Base-by-base conservation (phyloP, 192 early-diverging fungal species). In the Gaertneriomyces semiglobifer region DNA sequence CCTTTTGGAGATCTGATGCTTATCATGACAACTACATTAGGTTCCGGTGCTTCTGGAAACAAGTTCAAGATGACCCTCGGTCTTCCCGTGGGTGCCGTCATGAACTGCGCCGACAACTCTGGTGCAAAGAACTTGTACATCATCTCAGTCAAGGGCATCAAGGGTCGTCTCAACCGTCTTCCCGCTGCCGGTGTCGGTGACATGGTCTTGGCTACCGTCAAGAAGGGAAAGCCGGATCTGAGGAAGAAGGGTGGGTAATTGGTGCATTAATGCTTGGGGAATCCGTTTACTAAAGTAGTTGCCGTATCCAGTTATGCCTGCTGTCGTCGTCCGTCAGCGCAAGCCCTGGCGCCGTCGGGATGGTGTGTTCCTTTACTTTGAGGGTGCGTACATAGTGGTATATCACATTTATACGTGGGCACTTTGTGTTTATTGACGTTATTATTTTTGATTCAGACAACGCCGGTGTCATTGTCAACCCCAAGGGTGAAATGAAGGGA, bases 101-200 rank as follows among this genome's bases (percentile, higher is more conserved):
- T 98, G 89, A 99, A 99, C 88, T 98, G 96, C 79, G 98, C 98
- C 64, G 98, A 99, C 82, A 99, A 99, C 93, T 98, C 95, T 81
- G 98, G 98, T 58, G 98, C 98, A 78, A 99, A 99, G 91, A 99
- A 99, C 91, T 86, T 99, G 70, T 96, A 98, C 89, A 88, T 99
- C 74, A 96, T 99, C 74, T 89, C 95, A 72, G 98, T 99, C 77
- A 87, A 87, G 74, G 92, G 93, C 63, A 92, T 98, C 74, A 89
- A 93, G 82, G 93, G 90, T 69, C 90, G 95, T 78, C 84, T 99
- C 43, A 96, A 94, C 90, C 87, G 94, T 80, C 88, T 99, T 64
- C 98, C 98, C 52, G 91, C 95, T 69, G 95, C 91, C 81, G 93
- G 92, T 84, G 90, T 90, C 71, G 98, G 98, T 81, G 98, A 99